A percentile compares a stretch with the other conserved stretches of the same genome.
Evolutionary conservation across 2,329 filamentous ascomycete species (phyloP).

Genomic region (Thielaviopsis musarum): DNA sequence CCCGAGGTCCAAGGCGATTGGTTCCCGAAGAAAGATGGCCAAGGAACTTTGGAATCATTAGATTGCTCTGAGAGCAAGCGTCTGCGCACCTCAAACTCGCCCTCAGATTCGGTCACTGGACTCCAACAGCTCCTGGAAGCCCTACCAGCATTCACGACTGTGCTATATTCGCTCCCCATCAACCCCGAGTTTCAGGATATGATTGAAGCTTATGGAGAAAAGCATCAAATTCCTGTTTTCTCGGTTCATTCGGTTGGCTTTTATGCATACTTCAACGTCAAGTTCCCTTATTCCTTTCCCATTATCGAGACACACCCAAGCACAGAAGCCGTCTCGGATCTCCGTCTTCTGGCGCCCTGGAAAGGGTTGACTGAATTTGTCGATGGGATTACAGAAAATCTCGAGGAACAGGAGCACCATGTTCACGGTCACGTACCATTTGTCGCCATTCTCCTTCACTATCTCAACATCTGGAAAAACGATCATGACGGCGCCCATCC

Average conservation of each 20-base stretch:
- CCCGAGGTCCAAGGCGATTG: constrained; percentile 75
- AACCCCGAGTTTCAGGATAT: constrained; percentile 24
- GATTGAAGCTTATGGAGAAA: constrained; percentile 30
- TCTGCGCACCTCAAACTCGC: constrained; percentile 7
- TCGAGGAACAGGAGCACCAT: constrained; percentile 56
- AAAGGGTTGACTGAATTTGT: constrained; percentile 57
- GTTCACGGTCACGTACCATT: constrained; percentile 89
- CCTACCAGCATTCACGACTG: constrained; percentile 31
- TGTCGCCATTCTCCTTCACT: constrained; percentile 65
- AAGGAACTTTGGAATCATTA: neutral
- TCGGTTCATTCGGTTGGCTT: constrained; percentile 83
- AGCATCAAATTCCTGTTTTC: constrained; percentile 55
- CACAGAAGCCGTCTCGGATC: constrained; percentile 64
- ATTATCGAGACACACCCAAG: constrained; percentile 95
- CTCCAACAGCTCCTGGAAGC: constrained; percentile 23
- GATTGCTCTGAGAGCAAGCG: constrained; percentile 8
- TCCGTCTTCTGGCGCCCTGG: constrained; percentile 77
- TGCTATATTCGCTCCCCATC: constrained; percentile 38
- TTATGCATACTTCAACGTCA: constrained; percentile 74
- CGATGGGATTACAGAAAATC: constrained; percentile 45
- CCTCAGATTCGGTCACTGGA: constrained; percentile 16
- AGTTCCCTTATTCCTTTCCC: constrained; percentile 63
- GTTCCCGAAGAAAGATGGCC: constrained; percentile 32
- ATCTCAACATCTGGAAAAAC: constrained; percentile 64
- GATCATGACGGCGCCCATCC: constrained; percentile 52